Conservation (phyloP, 805 yeast genomes). For the Barnettozyma salicaria region DNA sequence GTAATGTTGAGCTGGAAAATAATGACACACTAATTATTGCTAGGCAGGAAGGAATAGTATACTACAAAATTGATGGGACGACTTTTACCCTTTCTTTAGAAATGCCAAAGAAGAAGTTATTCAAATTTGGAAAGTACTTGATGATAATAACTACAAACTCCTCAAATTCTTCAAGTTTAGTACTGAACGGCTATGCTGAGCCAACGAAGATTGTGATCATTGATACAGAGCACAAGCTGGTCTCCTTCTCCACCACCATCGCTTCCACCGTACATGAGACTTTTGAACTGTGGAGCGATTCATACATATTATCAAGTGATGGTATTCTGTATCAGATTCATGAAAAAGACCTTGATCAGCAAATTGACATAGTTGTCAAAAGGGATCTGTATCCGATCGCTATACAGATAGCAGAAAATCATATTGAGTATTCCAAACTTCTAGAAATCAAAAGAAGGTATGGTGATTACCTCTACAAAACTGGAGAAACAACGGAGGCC, state of each 20-base stretch:
- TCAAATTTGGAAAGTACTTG: constrained; percentile 48
- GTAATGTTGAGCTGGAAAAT: constrained; percentile 34
- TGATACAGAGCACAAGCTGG: constrained; percentile 63
- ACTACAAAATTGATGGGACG: constrained; percentile 51
- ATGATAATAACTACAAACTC: constrained; percentile 50
- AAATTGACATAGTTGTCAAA: constrained; percentile 60
- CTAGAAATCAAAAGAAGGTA: constrained; percentile 46
- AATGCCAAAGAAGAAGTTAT: constrained; percentile 46
- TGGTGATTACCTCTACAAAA: constrained; percentile 68
- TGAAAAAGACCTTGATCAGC: constrained; percentile 62
- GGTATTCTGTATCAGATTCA: constrained; percentile 65
- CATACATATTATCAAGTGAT: constrained; percentile 63
- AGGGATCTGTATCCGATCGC: constrained; percentile 72
- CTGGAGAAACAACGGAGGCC: constrained; percentile 62
- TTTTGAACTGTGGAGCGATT: constrained; percentile 49
- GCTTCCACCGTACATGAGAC: constrained; percentile 57
- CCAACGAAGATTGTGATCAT: constrained; percentile 59
- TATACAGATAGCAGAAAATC: constrained; percentile 50
- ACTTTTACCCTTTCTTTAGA: constrained; percentile 51
- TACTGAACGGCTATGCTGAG: constrained; percentile 28
- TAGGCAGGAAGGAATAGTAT: constrained; percentile 53
- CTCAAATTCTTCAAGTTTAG: constrained; percentile 28
- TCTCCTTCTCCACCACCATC: constrained; percentile 65
- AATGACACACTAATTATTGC: constrained; percentile 57
- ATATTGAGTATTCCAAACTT: constrained; percentile 27